Percentiles rank a stretch among this genome's conserved stretches.
These are phyloP conservation scores for Ganoderma multipileum DNA, from an alignment of 1,284 basidiomycete genomes.

Conservation along the genomic window DNA sequence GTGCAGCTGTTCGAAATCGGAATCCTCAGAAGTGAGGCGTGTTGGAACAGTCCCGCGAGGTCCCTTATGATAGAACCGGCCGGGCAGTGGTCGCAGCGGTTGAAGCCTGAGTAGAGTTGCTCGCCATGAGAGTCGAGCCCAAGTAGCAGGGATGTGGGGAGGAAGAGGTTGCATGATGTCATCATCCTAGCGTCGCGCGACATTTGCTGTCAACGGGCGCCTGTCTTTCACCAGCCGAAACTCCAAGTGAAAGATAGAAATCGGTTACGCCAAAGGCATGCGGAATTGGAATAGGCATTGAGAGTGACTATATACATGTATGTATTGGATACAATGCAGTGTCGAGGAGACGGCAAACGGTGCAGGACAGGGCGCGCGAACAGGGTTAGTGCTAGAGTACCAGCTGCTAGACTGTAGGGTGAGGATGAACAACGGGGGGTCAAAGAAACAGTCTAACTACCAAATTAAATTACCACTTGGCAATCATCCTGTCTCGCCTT, in stretches of 20 bases:
- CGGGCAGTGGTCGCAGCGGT: not conserved
- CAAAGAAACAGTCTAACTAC: constrained; percentile 32
- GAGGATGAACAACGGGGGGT: constrained; percentile 35
- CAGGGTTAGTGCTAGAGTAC: constrained; percentile 26
- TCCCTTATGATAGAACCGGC: constrained; percentile 16
- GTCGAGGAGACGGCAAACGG: constrained; percentile 22
- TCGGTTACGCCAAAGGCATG: too few species aligned
- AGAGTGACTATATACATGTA: constrained; percentile 23
- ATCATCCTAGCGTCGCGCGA: not conserved
- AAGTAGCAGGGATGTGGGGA: constrained; percentile 21
- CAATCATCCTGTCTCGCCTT: constrained; percentile 33
- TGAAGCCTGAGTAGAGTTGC: constrained; percentile 6
- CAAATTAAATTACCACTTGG: constrained; percentile 27
- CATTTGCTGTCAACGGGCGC: not conserved
- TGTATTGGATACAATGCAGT: constrained; percentile 27
- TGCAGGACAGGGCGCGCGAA: constrained; percentile 12
- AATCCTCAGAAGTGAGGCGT: constrained; percentile 16
- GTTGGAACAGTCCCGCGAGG: constrained; percentile 18
- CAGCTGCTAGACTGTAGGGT: constrained; percentile 24
- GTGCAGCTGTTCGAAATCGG: constrained; percentile 49
- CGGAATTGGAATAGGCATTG: constrained; percentile 1
- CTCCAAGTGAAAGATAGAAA: too few species aligned
- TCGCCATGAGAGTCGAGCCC: constrained; percentile 11
- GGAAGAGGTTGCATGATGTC: constrained; percentile 26
- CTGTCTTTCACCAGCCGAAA: not conserved